Conservation (phyloP, 2,329 filamentous ascomycete genomes). For the Pestalotiopsis fici region DNA sequence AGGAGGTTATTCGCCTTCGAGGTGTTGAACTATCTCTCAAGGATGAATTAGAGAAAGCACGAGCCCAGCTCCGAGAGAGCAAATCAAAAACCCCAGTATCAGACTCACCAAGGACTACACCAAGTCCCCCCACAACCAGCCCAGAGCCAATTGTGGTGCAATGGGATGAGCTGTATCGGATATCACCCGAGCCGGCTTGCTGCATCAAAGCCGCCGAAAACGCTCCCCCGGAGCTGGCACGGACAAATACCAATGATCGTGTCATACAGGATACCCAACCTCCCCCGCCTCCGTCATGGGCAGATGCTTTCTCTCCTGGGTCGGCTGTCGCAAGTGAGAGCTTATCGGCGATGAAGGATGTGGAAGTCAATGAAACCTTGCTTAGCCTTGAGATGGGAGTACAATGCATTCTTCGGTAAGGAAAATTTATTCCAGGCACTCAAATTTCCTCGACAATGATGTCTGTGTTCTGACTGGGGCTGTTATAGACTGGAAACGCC, state of each 20-base stretch:
- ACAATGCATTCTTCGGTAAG: background rate
- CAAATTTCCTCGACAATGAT: background rate
- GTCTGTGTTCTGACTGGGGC: background rate
- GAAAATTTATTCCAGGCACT: background rate
- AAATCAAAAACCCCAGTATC: too few relatives aligned
- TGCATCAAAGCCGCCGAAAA: background rate
- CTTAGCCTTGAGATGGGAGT: background rate
- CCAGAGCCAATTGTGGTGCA: background rate
- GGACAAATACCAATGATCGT: background rate
- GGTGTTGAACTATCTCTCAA: background rate
- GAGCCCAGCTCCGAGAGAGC: background rate
- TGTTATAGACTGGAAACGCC: background rate
- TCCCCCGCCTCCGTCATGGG: background rate
- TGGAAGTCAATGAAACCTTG: background rate
- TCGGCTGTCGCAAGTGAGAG: background rate
- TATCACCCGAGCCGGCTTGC: background rate
- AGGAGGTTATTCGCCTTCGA: slow-evolving; percentile 2
- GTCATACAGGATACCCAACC: background rate
- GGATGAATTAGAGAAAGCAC: background rate
- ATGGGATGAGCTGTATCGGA: background rate
- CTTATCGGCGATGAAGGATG: background rate
- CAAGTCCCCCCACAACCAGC: background rate
- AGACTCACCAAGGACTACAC: background rate
- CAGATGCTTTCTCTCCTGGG: background rate
- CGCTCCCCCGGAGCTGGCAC: background rate